These are phyloP conservation scores for Rubus parviflorus DNA, from an alignment of 306 rosid species.

Conservation along the genomic window DNA sequence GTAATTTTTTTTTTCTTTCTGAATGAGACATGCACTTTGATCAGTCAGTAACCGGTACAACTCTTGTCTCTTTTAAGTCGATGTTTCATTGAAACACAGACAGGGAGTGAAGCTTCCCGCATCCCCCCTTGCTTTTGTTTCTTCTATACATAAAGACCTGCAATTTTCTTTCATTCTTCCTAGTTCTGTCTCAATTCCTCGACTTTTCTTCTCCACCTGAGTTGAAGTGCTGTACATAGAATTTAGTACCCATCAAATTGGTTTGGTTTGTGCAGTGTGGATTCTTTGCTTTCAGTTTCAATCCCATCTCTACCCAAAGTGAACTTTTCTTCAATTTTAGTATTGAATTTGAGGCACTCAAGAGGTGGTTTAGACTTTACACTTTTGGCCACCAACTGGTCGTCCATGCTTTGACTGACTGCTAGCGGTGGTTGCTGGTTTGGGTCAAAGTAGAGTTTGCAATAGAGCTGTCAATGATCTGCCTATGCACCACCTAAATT, in stretches of 20 bases:
- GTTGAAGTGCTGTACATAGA: background rate
- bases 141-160: background rate
- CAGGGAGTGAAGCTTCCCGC: background rate
- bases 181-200: background rate
- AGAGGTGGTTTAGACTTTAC: background rate
- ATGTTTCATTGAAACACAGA: background rate
- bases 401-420: slow-evolving; percentile 21
- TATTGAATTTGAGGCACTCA: background rate
- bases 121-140: background rate
- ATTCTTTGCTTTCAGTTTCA: slow-evolving; percentile 4
- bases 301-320: too few species aligned
- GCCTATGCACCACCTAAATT: background rate
- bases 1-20: too few species aligned
- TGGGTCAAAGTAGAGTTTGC: slow-evolving; percentile 1
- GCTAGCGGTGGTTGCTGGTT: slow-evolving; percentile 5
- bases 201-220: background rate
- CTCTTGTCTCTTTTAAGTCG: background rate
- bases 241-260: background rate
- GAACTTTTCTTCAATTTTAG: background rate
- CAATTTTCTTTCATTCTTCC: background rate
- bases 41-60: background rate
- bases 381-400: slow-evolving; percentile 20
- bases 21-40: background rate
- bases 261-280: background rate
- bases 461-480: slow-evolving; percentile 10